A percentile compares a stretch with the other conserved stretches of the same genome.
Conservation (phyloP, 2,329 filamentous ascomycete genomes). For the Aureobasidium namibiae region DNA sequence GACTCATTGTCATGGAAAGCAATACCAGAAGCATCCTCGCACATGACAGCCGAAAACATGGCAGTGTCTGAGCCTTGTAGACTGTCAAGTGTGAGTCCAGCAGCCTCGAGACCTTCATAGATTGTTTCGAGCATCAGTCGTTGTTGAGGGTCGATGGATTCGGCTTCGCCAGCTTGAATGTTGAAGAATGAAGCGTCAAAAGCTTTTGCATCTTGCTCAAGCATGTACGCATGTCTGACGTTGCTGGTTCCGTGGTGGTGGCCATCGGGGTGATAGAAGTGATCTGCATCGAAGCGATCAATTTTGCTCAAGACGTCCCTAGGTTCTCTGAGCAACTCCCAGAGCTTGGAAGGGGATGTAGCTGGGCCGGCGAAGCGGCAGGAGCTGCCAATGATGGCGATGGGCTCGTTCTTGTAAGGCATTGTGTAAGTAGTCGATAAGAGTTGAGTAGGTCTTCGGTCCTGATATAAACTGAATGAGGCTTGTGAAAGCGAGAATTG, state of each 20-base stretch:
- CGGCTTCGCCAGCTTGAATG: conserved; percentile 19
- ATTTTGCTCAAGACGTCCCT: conserved; percentile 21
- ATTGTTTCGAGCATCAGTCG: conserved; percentile 32
- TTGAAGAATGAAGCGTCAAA: conserved; percentile 23
- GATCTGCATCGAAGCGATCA: conserved; percentile 15
- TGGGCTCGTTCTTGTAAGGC: conserved; percentile 22
- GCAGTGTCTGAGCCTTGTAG: conserved; percentile 16
- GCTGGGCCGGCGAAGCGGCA: conserved; percentile 37
- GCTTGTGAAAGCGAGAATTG: background rate
- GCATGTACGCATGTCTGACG: conserved; percentile 16
- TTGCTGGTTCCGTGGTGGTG: conserved; percentile 2
- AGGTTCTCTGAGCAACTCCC: conserved; percentile 12
- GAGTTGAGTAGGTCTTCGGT: background rate
- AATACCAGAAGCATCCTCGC: conserved; percentile 18
- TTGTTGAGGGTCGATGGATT: conserved; percentile 35
- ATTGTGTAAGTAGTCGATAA: background rate
- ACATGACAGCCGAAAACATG: conserved; percentile 19
- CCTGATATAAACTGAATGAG: background rate
- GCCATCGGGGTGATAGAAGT: conserved; percentile 19
- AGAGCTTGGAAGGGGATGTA: conserved; percentile 17
- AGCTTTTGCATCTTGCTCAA: conserved; percentile 18
- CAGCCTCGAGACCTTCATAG: conserved; percentile 30
- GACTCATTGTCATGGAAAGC: conserved; percentile 18
- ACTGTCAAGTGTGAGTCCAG: conserved; percentile 12
- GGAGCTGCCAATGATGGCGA: conserved; percentile 37